Conservation (phyloP, 768 basidiomycete genomes). For the Phylloporus scabripes region DNA sequence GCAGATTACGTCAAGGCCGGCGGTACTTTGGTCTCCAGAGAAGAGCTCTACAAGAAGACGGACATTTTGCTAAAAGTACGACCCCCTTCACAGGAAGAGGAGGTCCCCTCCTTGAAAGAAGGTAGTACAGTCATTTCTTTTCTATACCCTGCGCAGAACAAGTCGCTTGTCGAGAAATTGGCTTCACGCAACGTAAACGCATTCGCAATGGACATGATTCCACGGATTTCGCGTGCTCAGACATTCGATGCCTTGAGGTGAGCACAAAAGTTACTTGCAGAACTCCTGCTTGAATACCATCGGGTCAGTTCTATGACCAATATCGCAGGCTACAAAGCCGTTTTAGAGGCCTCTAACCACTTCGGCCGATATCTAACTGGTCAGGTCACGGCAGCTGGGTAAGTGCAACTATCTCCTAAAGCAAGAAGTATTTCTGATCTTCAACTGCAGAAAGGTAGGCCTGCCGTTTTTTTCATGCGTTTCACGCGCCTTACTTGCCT, state of each 20-base stretch:
- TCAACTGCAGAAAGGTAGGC: conserved; percentile 38
- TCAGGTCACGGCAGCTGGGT: conserved; percentile 89
- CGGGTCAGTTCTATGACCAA: conserved; percentile 80
- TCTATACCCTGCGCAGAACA: conserved; percentile 80
- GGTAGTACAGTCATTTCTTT: conserved; percentile 81
- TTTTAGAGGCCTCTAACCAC: conserved; percentile 83
- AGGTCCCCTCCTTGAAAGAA: conserved; percentile 57
- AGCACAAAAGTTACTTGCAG: conserved; percentile 7
- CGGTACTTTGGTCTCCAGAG: conserved; percentile 66
- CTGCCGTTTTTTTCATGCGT: background rate
- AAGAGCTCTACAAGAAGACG: conserved; percentile 59
- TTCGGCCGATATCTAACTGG: conserved; percentile 88
- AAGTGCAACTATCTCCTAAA: conserved; percentile 27
- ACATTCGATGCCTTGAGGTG: conserved; percentile 86
- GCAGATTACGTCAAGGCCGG: conserved; percentile 76
- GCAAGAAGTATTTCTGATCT: conserved; percentile 4
- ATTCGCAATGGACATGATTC: conserved; percentile 91
- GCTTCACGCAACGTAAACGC: conserved; percentile 62
- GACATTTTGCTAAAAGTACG: conserved; percentile 87
- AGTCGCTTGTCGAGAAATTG: conserved; percentile 62
- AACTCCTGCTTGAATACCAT: background rate
- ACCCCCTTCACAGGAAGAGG: conserved; percentile 61
- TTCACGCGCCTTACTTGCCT: conserved; percentile 15
- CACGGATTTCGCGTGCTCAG: conserved; percentile 85
- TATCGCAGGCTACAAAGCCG: conserved; percentile 90